Conservation (phyloP, 164 flowering plant genomes). For the Nymphaea thermarum region DNA sequence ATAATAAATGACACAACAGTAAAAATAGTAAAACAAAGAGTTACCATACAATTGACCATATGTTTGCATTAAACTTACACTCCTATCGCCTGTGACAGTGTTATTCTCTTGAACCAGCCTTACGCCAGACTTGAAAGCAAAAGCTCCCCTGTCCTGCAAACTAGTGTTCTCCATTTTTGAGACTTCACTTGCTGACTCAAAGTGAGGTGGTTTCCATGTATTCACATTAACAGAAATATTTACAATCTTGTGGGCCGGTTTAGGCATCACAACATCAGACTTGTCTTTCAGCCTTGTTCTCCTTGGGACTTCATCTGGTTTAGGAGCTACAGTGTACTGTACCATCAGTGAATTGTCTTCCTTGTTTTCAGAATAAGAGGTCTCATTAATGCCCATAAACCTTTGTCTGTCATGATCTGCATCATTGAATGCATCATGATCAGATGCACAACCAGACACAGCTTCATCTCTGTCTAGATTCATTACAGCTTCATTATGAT, state of each 20-base stretch:
- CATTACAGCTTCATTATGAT: constrained; percentile 17
- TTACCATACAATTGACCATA: no score
- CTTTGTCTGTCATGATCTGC: constrained; percentile 16
- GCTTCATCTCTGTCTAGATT: constrained; percentile 26
- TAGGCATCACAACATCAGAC: constrained; percentile 21
- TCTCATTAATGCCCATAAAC: constrained; percentile 21
- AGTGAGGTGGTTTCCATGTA: constrained; percentile 63
- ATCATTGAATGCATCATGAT: constrained; percentile 48
- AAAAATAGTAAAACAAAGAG: no score
- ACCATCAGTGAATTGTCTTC: constrained; percentile 32
- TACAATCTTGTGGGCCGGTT: constrained; percentile 39
- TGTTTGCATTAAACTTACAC: constrained; percentile 34
- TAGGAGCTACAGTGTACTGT: constrained; percentile 34
- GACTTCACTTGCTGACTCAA: constrained; percentile 27
- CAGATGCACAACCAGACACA: constrained; percentile 39
- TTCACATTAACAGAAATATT: constrained; percentile 52
- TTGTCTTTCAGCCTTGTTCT: constrained; percentile 27
- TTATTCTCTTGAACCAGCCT: constrained; percentile 20
- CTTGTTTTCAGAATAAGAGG: constrained; percentile 30
- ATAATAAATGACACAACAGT: no score
- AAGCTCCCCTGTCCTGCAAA: constrained; percentile 18
- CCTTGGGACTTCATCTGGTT: constrained; percentile 17
- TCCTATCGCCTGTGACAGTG: constrained; percentile 23
- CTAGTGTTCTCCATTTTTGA: constrained; percentile 21
- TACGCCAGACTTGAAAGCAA: constrained; percentile 16